Base-by-base conservation (phyloP, 768 basidiomycete species). In the Serendipita indica region DNA sequence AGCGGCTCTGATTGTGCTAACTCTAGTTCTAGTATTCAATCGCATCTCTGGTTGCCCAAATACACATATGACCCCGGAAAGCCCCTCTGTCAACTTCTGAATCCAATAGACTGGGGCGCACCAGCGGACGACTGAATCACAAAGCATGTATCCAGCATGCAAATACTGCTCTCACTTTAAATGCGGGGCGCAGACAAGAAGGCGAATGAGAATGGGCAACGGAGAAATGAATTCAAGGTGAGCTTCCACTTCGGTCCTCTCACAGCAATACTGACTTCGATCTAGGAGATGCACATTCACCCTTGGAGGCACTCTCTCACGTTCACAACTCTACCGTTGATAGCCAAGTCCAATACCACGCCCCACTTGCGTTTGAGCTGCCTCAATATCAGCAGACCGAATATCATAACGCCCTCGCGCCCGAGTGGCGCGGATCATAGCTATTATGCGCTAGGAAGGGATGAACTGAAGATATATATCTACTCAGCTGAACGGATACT, bases 401-500 rank as follows among this genome's bases (percentile, higher is more conserved):
- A 27, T 70, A 67, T 5, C 30, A 60, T 10, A n/a, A n/a, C n/a
- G n/a, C n/a, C n/a, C n/a, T n/a, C n/a, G n/a, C n/a, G n/a, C n/a
- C n/a, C n/a, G n/a, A n/a, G n/a, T n/a, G n/a, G n/a, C n/a, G n/a
- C 27, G 70, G 67, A 5, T 32, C 61, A n/a, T n/a, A n/a, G n/a
- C n/a, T 65, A 68, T 6, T 81, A 81, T 67, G 79, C 80, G 0
- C 69, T 98, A 35, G 80, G 79, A 1, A 79, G 80, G 54, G 91
- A 92, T 63, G 82, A 94, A 65, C 75, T 96, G 60, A 90, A 86
- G 12, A 82, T 93, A 0, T 99, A 98, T 66, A 76, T 99, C 39
- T 98, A 99, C 65, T 90, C 90, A 3, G 96, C 92, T 3, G 84
- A 92, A 66, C 98, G 96, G 96, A 86, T 85, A 13, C 67, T 99